phyloP scores from a whole-genome alignment of 1,284 basidiomycete species.

The Rhodotorula sp. region DNA sequence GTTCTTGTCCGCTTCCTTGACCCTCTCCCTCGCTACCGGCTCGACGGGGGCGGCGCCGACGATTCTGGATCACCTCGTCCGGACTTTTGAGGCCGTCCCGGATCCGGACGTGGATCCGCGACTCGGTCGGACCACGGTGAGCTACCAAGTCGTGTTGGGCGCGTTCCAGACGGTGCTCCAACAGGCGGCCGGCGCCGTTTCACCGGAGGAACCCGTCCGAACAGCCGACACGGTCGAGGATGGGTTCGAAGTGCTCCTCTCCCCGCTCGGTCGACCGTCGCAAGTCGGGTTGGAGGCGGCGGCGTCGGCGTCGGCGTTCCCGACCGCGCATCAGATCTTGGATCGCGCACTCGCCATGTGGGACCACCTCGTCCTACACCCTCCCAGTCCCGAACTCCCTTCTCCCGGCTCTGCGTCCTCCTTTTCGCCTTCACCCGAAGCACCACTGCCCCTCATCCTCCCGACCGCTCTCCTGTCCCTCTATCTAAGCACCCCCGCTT shows the following conservation, averaged over 20 bases:
- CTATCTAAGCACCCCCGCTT: constrained; percentile 3
- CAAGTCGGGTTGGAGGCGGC: neutral
- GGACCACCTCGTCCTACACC: constrained; percentile 6
- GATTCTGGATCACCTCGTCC: constrained; percentile 10
- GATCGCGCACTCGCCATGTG: constrained; percentile 10
- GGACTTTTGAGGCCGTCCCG: constrained; percentile 29
- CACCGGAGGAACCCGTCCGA: neutral
- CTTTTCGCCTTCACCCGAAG: neutral
- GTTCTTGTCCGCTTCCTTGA: constrained; percentile 27
- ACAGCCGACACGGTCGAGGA: neutral
- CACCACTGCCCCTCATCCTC: neutral
- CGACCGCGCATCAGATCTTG: constrained; percentile 8
- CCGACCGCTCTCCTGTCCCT: constrained; percentile 15
- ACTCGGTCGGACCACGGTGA: constrained; percentile 13
- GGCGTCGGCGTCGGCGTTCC: constrained; percentile 1
- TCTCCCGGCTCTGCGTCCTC: neutral
- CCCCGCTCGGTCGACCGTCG: neutral
- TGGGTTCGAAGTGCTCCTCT: neutral
- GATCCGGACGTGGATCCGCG: neutral
- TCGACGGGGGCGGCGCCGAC: neutral
- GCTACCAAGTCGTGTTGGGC: constrained; percentile 25
- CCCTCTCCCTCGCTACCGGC: neutral
- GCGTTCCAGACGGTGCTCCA: constrained; percentile 14
- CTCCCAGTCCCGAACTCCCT: neutral
- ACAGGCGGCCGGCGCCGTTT: neutral